Percentiles rank a stretch among this genome's conserved stretches.
Conservation (phyloP, 1,284 basidiomycete species). For the Rhodotorula mucilaginosa region DNA sequence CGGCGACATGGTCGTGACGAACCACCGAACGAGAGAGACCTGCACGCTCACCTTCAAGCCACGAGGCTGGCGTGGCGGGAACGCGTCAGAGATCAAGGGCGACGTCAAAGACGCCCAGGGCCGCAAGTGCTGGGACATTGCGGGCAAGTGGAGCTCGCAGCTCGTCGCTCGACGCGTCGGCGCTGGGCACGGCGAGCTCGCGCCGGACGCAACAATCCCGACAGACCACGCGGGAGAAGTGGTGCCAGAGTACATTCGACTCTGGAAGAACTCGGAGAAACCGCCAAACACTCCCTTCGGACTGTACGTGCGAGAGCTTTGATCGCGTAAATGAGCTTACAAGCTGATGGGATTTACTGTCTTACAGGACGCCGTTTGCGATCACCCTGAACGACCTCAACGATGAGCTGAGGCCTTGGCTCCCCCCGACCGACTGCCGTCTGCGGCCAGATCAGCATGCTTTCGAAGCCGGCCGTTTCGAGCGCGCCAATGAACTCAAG, state of each 20-base stretch:
- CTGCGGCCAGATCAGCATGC: slow-evolving; percentile 89
- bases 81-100: slow-evolving; percentile 89
- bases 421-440: slow-evolving; percentile 91
- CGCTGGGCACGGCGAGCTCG: slow-evolving; percentile 63
- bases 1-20: slow-evolving; percentile 87
- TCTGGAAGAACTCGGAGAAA: slow-evolving; percentile 81
- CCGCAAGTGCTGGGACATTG: slow-evolving; percentile 77
- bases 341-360: background rate
- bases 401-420: slow-evolving; percentile 64
- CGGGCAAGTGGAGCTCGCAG: slow-evolving; percentile 93
- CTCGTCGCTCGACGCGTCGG: slow-evolving; percentile 79
- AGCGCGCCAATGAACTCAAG: slow-evolving; percentile 58
- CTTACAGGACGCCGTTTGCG: slow-evolving; percentile 72
- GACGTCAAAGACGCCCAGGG: slow-evolving; percentile 70
- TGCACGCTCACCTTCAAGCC: slow-evolving; percentile 94
- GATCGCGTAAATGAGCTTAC: background rate
- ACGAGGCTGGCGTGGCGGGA: slow-evolving; percentile 86
- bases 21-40: slow-evolving; percentile 87
- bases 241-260: slow-evolving; percentile 64
- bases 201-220: slow-evolving; percentile 61
- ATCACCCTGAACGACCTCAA: slow-evolving; percentile 85
- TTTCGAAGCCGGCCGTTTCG: slow-evolving; percentile 50
- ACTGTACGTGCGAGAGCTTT: slow-evolving; percentile 51
- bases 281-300: slow-evolving; percentile 77
- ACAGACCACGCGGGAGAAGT: slow-evolving; percentile 34